Evolutionary conservation across 1,284 basidiomycete genomes (phyloP).

Genomic region (Austropuccinia psidii): DNA sequence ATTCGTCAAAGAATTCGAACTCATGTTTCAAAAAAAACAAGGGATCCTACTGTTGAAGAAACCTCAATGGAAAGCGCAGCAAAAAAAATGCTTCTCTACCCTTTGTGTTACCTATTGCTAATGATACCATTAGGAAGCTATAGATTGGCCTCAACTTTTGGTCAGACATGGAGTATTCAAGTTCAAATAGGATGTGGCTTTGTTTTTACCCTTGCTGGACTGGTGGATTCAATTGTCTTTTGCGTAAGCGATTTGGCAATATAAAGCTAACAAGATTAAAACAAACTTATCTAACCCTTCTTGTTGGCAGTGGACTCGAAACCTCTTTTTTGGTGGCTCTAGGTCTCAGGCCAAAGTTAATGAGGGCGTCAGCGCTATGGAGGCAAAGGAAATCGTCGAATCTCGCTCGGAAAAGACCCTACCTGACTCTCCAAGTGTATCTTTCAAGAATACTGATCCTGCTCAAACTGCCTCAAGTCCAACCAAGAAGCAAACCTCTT

Average conservation of each 20-base stretch:
- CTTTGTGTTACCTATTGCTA: conserved; percentile 31
- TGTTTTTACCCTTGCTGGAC: conserved; percentile 20
- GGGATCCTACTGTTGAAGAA: conserved; percentile 9
- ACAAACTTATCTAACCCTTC: neutral
- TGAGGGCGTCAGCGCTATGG: too few relatives aligned
- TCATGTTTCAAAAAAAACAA: neutral
- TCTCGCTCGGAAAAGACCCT: neutral
- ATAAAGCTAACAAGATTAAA: neutral
- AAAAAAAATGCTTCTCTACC: conserved; percentile 31
- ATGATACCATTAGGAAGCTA: conserved; percentile 25
- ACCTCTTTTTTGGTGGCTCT: conserved; percentile 7
- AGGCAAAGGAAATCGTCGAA: neutral
- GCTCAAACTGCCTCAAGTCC: conserved; percentile 1
- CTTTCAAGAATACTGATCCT: neutral
- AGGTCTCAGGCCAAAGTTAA: too few relatives aligned
- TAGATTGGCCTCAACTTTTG: conserved; percentile 1
- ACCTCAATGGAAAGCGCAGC: conserved; percentile 31
- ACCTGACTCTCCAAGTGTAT: neutral
- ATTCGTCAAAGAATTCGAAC: conserved; percentile 16
- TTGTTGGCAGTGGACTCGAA: conserved; percentile 19
- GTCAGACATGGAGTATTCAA: conserved; percentile 14
- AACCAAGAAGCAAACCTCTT: neutral
- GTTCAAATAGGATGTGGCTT: conserved; percentile 29
- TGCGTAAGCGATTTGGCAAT: neutral
- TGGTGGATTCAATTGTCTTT: conserved; percentile 26